These are phyloP conservation scores for Grosmannia serpens DNA, from an alignment of 2,329 filamentous ascomycete species.

Conservation along the genomic window DNA sequence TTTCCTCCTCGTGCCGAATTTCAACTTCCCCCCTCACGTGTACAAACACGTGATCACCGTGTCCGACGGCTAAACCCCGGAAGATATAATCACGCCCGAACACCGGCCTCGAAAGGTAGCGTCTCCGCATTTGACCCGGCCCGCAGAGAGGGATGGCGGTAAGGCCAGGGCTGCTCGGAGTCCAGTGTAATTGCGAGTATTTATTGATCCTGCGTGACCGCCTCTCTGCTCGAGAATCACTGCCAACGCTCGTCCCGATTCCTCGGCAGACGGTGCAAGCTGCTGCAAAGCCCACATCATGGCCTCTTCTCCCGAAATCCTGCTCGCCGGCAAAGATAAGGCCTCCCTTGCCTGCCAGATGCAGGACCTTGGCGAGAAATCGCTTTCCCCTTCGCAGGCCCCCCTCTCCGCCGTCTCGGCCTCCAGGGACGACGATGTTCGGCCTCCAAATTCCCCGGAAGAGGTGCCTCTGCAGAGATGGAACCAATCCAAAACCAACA, in stretches of 20 bases:
- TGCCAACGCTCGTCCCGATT: neutral
- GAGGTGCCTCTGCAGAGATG: constrained; percentile 36
- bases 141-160: neutral
- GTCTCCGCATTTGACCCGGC: neutral
- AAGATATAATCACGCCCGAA: neutral
- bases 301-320: neutral
- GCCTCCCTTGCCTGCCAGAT: neutral
- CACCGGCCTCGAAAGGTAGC: neutral
- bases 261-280: neutral
- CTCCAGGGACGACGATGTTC: constrained; percentile 9
- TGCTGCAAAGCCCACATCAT: neutral
- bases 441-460: neutral
- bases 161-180: too few species aligned
- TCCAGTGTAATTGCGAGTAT: too few species aligned
- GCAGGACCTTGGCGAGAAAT: neutral
- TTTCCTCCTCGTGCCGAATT: neutral
- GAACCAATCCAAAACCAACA: constrained; percentile 50
- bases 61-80: neutral
- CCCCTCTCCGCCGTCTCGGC: neutral
- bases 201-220: neutral
- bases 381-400: neutral
- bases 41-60: neutral
- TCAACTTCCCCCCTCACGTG: neutral
- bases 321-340: neutral
- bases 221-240: neutral